These are phyloP conservation scores for Collybia nuda DNA, from an alignment of 768 basidiomycete species.

Conservation along the genomic window DNA sequence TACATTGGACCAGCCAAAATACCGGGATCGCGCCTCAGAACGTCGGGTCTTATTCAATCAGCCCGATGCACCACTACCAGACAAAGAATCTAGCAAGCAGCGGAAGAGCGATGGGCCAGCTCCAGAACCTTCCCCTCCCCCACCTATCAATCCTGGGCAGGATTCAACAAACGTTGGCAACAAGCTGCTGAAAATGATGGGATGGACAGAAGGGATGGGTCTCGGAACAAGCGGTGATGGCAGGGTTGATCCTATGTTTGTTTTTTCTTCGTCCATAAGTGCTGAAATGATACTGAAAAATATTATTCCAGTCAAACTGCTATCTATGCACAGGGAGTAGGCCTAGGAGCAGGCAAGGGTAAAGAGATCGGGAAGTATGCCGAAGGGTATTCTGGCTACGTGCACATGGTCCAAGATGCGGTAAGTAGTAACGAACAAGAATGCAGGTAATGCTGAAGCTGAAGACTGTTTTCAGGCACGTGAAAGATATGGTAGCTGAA, in stretches of 20 bases:
- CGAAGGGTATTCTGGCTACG: conserved; percentile 69
- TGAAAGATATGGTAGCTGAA: conserved; percentile 36
- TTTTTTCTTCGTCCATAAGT: conserved; percentile 12
- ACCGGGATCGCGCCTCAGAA: conserved; percentile 94
- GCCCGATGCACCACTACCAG: conserved; percentile 77
- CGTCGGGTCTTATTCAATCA: conserved; percentile 90
- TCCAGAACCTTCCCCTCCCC: conserved; percentile 61
- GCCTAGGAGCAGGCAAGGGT: conserved; percentile 90
- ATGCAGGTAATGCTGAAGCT: conserved; percentile 1
- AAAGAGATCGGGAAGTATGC: conserved; percentile 75
- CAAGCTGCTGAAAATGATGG: conserved; percentile 96
- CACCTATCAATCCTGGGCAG: conserved; percentile 67
- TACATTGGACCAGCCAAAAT: conserved; percentile 64
- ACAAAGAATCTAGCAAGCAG: conserved; percentile 38
- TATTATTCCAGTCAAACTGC: conserved; percentile 61
- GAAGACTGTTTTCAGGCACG: conserved; percentile 31
- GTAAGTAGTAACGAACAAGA: conserved; percentile 35
- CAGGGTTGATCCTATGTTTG: conserved; percentile 84
- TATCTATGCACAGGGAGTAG: conserved; percentile 85
- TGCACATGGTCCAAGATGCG: conserved; percentile 71
- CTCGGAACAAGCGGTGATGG: conserved; percentile 83
- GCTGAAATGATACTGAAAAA: not conserved
- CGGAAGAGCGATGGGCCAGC: conserved; percentile 56
- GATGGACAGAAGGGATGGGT: conserved; percentile 91
- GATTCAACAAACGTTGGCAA: conserved; percentile 90